These are phyloP conservation scores for Fusarium buharicum DNA, from an alignment of 2,329 filamentous ascomycete genomes.

Conservation along the genomic window DNA sequence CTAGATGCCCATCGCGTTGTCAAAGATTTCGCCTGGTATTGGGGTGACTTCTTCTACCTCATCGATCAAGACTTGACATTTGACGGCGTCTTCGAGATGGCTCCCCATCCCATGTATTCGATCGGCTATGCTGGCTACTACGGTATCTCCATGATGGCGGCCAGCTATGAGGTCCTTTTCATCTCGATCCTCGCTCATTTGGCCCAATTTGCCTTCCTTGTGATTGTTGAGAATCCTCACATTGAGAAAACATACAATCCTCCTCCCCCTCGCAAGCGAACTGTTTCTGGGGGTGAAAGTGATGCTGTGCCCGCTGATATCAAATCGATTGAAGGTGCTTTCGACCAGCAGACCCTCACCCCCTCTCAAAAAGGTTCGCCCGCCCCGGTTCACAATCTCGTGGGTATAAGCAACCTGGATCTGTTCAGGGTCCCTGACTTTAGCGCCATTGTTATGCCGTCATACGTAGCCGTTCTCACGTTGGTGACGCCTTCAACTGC, in stretches of 20 bases:
- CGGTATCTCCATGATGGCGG: conserved; percentile 96
- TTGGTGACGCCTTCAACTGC: conserved; percentile 80
- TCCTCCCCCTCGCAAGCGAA: conserved; percentile 76
- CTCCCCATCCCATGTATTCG: conserved; percentile 98
- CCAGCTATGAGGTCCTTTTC: conserved; percentile 96
- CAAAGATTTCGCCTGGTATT: conserved; percentile 99
- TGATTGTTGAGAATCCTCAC: conserved; percentile 93
- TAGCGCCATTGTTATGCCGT: conserved; percentile 78
- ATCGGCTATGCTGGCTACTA: conserved; percentile 98
- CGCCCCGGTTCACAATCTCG: conserved; percentile 79
- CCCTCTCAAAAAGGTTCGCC: conserved; percentile 57
- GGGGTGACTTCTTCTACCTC: conserved; percentile 99
- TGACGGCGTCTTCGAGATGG: conserved; percentile 98
- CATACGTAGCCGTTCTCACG: conserved; percentile 79
- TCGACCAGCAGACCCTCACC: conserved; percentile 42
- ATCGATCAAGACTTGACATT: conserved; percentile 98
- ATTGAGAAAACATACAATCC: conserved; percentile 98
- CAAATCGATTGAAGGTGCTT: conserved; percentile 34
- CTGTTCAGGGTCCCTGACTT: conserved; percentile 88
- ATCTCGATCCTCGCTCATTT: conserved; percentile 96
- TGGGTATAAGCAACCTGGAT: conserved; percentile 87
- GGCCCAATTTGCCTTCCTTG: conserved; percentile 92
- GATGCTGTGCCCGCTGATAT: conserved; percentile 45
- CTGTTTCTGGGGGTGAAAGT: conserved; percentile 49
- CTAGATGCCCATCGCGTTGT: conserved; percentile 97